These are phyloP conservation scores for Colletotrichum echinochloae DNA, from an alignment of 2,329 filamentous ascomycete species.

Conservation along the genomic window DNA sequence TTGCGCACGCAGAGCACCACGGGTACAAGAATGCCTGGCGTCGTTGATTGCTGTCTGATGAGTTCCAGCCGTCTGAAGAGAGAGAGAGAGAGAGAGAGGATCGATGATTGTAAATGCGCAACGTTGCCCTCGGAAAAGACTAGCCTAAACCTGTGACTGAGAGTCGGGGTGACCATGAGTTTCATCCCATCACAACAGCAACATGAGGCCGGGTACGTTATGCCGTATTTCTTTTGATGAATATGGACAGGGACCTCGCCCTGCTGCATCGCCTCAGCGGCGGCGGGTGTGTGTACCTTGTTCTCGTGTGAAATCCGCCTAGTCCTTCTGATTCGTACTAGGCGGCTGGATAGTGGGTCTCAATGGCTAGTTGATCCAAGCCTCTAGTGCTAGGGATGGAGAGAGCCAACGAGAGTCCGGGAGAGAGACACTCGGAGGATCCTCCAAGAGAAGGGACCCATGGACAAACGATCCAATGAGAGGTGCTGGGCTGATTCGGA, in stretches of 20 bases:
- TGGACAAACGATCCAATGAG: conserved; percentile 1
- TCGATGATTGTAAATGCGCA: conserved; percentile 10
- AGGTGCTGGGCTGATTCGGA: background rate
- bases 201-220: conserved; percentile 26
- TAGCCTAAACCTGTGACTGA: conserved; percentile 7
- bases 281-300: conserved; percentile 6
- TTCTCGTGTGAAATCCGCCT: background rate
- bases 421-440: conserved; percentile 16
- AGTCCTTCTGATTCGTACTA: conserved; percentile 1
- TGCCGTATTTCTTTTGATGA: conserved; percentile 19
- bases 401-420: background rate
- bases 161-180: conserved; percentile 32
- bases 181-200: conserved; percentile 31
- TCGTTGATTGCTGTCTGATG: conserved; percentile 3
- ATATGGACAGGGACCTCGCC: conserved; percentile 23
- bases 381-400: conserved; percentile 12
- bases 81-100: background rate
- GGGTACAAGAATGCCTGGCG: background rate
- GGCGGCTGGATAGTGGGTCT: background rate
- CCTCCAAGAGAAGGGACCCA: background rate
- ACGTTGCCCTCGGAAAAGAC: conserved; percentile 12
- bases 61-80: conserved; percentile 6
- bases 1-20: background rate
- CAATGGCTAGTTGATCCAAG: conserved; percentile 5
- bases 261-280: background rate